These are phyloP conservation scores for Blastocystis sp. DNA, from an alignment of 352 stramenopile species.

Conservation along the genomic window DNA sequence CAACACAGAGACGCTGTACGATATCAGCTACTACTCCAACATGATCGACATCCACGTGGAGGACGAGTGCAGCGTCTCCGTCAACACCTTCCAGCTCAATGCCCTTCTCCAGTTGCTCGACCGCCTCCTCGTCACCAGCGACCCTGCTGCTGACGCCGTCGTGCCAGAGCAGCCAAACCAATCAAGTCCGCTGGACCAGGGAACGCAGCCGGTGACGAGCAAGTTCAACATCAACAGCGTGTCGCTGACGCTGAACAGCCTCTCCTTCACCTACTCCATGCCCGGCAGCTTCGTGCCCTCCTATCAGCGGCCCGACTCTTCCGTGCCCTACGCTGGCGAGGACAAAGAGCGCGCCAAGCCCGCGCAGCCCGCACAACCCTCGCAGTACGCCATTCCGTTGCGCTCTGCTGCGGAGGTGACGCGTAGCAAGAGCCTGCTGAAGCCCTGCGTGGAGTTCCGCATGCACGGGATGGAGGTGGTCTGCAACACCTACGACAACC, in stretches of 20 bases:
- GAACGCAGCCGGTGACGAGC: not conserved
- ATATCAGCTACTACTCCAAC: conserved; percentile 60
- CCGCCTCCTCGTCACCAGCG: not conserved
- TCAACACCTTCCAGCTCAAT: conserved; percentile 58
- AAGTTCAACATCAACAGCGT: conserved; percentile 57
- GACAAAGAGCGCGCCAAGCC: not conserved
- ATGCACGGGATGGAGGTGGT: conserved; percentile 19
- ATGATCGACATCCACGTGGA: conserved; percentile 52
- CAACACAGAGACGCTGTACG: conserved; percentile 31
- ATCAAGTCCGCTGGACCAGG: too few relatives aligned
- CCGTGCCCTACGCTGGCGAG: conserved; percentile 21
- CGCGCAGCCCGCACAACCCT: not conserved
- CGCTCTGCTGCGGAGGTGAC: not conserved
- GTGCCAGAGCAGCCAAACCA: too few relatives aligned
- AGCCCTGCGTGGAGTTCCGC: not conserved
- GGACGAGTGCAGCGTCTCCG: not conserved
- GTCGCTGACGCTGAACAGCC: not conserved
- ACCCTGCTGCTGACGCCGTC: not conserved
- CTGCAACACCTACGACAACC: conserved; percentile 42
- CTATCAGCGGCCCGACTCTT: conserved; percentile 14
- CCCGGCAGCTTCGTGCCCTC: conserved; percentile 26
- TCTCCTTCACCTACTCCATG: conserved; percentile 57
- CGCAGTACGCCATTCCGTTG: not conserved
- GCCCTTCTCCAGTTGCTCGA: conserved; percentile 14
- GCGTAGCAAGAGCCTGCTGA: conserved; percentile 42